These are phyloP conservation scores for Furcasterigmium sp. DNA, from an alignment of 2,329 filamentous ascomycete species.

Conservation along the genomic window DNA sequence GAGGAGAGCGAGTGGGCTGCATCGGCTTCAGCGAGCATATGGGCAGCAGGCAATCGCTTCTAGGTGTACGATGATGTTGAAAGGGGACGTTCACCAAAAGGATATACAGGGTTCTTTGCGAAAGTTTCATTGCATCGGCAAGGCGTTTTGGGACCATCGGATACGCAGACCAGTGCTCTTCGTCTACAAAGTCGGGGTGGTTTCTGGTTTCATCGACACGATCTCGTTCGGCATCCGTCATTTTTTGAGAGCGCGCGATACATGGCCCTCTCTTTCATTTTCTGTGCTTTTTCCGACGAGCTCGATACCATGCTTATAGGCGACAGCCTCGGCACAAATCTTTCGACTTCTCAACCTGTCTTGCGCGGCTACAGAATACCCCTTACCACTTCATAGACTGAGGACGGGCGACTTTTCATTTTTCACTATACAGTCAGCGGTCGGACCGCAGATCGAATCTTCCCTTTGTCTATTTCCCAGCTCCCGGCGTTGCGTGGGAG, in stretches of 20 bases:
- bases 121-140: constrained; percentile 11
- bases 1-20: constrained; percentile 90
- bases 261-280: constrained; percentile 7
- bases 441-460: neutral
- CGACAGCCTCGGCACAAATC: constrained; percentile 8
- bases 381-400: constrained; percentile 13
- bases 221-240: constrained; percentile 11
- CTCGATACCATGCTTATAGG: constrained; percentile 13
- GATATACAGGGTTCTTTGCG: constrained; percentile 4
- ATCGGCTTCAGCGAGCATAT: constrained; percentile 75
- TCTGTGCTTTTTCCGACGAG: constrained; percentile 10
- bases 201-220: constrained; percentile 8
- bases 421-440: neutral
- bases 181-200: constrained; percentile 3
- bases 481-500: neutral
- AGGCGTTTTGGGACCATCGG: constrained; percentile 12
- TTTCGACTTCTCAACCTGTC: constrained; percentile 6
- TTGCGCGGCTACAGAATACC: constrained; percentile 11
- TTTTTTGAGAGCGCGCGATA: constrained; percentile 7
- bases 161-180: constrained; percentile 2
- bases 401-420: constrained; percentile 3
- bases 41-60: constrained; percentile 63
- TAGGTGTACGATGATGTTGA: constrained; percentile 24
- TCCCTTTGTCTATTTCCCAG: neutral
- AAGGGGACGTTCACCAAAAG: constrained; percentile 1